Percentiles rank a stretch among this genome's conserved stretches.
Evolutionary conservation across 2,329 filamentous ascomycete species (phyloP).

Genomic region (Truncatella angustata): DNA sequence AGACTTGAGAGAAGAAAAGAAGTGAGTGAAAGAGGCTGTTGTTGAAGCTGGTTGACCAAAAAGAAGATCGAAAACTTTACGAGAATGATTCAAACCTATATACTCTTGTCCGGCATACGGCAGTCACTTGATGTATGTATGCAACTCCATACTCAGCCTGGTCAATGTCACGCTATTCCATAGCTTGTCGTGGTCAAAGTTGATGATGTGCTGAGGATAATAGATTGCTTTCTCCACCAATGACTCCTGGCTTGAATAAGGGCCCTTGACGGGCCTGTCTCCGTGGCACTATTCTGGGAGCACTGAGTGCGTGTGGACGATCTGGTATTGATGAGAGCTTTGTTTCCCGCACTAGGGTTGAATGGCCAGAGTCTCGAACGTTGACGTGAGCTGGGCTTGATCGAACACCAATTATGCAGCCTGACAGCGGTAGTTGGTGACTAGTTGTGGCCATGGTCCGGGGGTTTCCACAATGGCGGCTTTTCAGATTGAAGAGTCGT

Average conservation of each 20-base stretch:
- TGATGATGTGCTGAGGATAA: slow-evolving; percentile 7
- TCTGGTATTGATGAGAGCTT: slow-evolving; percentile 1
- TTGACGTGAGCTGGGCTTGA: not conserved
- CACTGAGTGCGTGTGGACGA: not conserved
- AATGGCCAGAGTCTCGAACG: not conserved
- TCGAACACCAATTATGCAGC: not conserved
- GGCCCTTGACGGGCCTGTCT: slow-evolving; percentile 2
- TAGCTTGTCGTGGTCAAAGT: slow-evolving; percentile 4
- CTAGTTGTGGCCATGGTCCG: not conserved
- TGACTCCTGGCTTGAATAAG: slow-evolving; percentile 7
- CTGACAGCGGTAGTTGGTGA: slow-evolving; percentile 2
- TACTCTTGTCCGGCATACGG: not conserved
- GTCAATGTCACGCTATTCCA: not conserved
- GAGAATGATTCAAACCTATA: not conserved
- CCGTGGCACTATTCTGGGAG: slow-evolving; percentile 5
- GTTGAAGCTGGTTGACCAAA: not conserved
- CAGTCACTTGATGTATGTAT: not conserved
- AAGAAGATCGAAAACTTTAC: not conserved
- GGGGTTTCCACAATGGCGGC: not conserved
- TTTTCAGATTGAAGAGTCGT: slow-evolving; percentile 10
- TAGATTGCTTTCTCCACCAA: slow-evolving; percentile 10
- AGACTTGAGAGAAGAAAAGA: slow-evolving; percentile 1
- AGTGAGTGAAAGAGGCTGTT: not conserved
- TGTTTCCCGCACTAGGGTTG: not conserved
- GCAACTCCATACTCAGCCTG: slow-evolving; percentile 1